Evolutionary conservation across 2,329 filamentous ascomycete genomes (phyloP).

Genomic region (Epichloe elymi): DNA sequence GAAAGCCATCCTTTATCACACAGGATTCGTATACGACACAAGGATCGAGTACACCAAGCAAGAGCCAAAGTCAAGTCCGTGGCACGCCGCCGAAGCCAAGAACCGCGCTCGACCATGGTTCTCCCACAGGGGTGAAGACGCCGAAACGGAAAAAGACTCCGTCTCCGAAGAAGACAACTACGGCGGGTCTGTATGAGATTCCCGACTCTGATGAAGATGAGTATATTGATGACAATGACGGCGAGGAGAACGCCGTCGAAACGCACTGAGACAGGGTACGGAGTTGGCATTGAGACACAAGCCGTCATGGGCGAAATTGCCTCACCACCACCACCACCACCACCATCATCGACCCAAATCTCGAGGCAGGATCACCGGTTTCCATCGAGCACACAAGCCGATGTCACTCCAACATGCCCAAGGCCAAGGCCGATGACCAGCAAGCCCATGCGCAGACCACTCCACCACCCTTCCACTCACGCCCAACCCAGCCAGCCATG

Average conservation of each 20-base stretch:
- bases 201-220: conserved; percentile 31
- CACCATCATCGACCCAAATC: conserved; percentile 1
- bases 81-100: background rate
- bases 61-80: conserved; percentile 10
- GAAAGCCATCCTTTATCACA: conserved; percentile 23
- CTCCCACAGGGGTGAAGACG: conserved; percentile 11
- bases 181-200: conserved; percentile 22
- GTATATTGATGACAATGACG: background rate
- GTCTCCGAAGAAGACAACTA: conserved; percentile 3
- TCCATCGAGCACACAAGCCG: background rate
- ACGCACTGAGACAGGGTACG: conserved; percentile 10
- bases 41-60: conserved; percentile 16
- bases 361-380: background rate
- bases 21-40: conserved; percentile 32
- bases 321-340: conserved; percentile 12
- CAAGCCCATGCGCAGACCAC: conserved; percentile 15
- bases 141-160: conserved; percentile 8
- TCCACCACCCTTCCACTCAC: conserved; percentile 11
- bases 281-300: conserved; percentile 22
- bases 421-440: background rate
- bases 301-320: conserved; percentile 20
- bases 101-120: background rate
- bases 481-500: conserved; percentile 18
- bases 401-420: background rate
- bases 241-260: background rate